phyloP scores from a whole-genome alignment of 805 yeast genomes.

The Yarrowia sp. region DNA sequence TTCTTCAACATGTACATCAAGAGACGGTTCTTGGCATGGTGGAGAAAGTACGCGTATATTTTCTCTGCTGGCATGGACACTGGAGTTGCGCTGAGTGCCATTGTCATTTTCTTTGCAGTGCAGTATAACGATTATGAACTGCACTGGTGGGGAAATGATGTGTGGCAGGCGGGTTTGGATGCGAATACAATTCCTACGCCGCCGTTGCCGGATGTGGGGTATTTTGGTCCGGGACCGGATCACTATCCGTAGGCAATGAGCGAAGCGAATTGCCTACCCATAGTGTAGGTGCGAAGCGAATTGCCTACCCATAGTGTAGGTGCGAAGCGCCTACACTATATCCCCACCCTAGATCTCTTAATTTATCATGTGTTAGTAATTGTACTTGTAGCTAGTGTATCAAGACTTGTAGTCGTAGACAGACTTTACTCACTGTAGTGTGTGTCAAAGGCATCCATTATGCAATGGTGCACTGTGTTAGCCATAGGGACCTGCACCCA shows the following conservation, averaged over 20 bases:
- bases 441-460: too few species aligned
- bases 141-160: constrained; percentile 52
- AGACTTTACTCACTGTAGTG: too few species aligned
- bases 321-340: too few species aligned
- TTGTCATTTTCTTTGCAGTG: constrained; percentile 47
- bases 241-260: neutral
- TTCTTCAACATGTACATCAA: constrained; percentile 45
- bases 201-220: neutral
- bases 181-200: neutral
- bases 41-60: constrained; percentile 49
- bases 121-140: constrained; percentile 39
- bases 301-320: too few species aligned
- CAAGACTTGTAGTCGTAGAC: too few species aligned
- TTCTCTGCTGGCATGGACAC: constrained; percentile 49
- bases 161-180: neutral
- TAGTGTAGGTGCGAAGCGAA: too few species aligned
- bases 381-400: too few species aligned
- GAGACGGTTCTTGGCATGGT: constrained; percentile 44
- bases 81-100: constrained; percentile 51
- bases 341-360: too few species aligned
- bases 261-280: too few species aligned
- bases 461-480: too few species aligned
- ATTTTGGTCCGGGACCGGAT: neutral
- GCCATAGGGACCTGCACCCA: too few species aligned
- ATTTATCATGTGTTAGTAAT: too few species aligned